phyloP scores from a whole-genome alignment of 495 filamentous ascomycete genomes.

The Amphirosellinia nigrospora region DNA sequence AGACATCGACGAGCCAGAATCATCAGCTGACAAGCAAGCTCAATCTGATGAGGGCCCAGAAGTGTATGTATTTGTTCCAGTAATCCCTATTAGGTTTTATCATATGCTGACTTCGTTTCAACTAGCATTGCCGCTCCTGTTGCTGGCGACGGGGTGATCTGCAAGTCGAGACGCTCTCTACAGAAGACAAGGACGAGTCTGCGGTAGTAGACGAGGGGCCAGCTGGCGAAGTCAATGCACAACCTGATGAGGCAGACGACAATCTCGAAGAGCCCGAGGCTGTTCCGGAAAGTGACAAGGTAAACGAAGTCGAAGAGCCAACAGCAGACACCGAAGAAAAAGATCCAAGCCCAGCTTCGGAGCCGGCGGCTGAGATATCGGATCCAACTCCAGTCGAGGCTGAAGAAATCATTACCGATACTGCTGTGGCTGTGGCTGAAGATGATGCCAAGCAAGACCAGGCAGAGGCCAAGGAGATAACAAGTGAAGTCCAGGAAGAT shows the following conservation, averaged over 20 bases:
- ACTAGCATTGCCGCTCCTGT: constrained; percentile 13
- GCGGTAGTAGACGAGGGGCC: not conserved
- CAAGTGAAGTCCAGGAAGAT: not conserved
- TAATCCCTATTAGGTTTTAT: not conserved
- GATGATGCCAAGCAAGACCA: constrained; percentile 11
- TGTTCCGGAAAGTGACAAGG: not conserved
- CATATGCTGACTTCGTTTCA: constrained; percentile 2
- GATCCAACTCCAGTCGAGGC: not conserved
- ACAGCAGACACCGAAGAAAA: constrained; percentile 6
- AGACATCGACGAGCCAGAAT: constrained; percentile 14
- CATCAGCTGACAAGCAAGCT: constrained; percentile 12
- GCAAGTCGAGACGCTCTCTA: not conserved
- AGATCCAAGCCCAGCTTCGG: constrained; percentile 9
- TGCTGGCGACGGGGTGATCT: not conserved
- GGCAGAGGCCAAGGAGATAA: not conserved
- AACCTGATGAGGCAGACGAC: not conserved
- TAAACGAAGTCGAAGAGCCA: constrained; percentile 19
- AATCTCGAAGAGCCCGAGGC: not conserved
- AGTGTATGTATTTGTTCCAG: constrained; percentile 12
- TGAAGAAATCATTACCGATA: not conserved
- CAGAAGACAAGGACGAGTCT: constrained; percentile 7
- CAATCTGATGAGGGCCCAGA: constrained; percentile 13
- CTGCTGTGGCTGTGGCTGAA: not conserved
- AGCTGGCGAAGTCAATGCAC: constrained; percentile 1
- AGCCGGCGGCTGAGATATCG: not conserved